Base-by-base conservation (phyloP, 2,329 filamentous ascomycete species). In the Aspergillus jensenii region DNA sequence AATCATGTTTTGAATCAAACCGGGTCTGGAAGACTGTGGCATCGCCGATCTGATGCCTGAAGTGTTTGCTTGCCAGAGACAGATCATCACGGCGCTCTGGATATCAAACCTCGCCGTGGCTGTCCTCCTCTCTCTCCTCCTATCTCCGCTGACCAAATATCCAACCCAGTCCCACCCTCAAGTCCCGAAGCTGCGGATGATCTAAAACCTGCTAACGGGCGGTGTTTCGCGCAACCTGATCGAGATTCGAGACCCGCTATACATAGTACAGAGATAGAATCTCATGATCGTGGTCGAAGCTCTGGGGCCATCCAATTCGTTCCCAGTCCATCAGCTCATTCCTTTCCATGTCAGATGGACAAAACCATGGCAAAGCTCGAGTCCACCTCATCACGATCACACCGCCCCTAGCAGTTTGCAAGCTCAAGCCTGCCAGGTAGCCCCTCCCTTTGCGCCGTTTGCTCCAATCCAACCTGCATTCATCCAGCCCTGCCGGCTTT, bases 181-280 rank as follows among this genome's bases (percentile, higher is more conserved):
- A 55, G 58, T 59, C 61, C 64, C 64, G 60, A 65, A 43, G 61
- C 59, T 60, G 59, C 60, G 61, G 64, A 63, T 65, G 59, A 62
- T 64, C 59, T 65, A 64, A 62, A 63, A 61, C 62, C 19, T 53
- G 55, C 58, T 56, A 31, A 33, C 49, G n/a, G 44, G 19, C 35
- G n/a, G 23, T 7, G 19, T 25, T 37, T 53, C 48, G 49, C 27
- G 27, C 27, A 31, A 11, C 27, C 27, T 31, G 11, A 53, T 53
- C 41, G 51, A 53, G 50, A 61, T 44, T 47, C 43, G 14, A 50
- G 47, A 12, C 47, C 27, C 48, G n/a, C 48, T 51, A 51, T 60
- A 55, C 55, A 37, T 58, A 49, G 25, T 47, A 55, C 55, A 53
- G 35, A 35, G 45, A 5, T n/a, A 40, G 5, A 46, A 53, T 37